These are phyloP conservation scores for Lathyrus sativus DNA, from an alignment of 306 rosid species.

Conservation along the genomic window DNA sequence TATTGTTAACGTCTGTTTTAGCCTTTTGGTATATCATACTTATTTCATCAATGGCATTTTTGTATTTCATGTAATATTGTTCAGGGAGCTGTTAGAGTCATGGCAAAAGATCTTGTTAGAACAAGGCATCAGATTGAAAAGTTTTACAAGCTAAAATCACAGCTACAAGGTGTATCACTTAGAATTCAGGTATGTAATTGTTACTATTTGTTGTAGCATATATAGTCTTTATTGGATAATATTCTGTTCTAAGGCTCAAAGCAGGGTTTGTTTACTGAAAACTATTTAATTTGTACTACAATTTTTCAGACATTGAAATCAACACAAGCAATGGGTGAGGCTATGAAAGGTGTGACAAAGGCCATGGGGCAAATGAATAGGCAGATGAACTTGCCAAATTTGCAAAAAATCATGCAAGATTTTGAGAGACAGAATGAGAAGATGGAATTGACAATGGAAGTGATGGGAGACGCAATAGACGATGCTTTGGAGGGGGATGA, in stretches of 20 bases:
- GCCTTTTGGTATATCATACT: constrained; percentile 7
- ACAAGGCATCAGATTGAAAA: constrained; percentile 96
- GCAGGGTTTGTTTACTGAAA: constrained; percentile 26
- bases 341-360: constrained; percentile 98
- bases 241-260: constrained; percentile 20
- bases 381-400: constrained; percentile 93
- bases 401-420: constrained; percentile 97
- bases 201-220: constrained; percentile 18
- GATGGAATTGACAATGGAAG: constrained; percentile 84
- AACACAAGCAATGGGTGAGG: constrained; percentile 99
- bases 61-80: constrained; percentile 41
- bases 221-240: constrained; percentile 9
- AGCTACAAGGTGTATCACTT: constrained; percentile 98
- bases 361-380: constrained; percentile 99
- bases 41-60: constrained; percentile 35
- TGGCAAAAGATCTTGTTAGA: constrained; percentile 99
- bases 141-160: constrained; percentile 96
- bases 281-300: constrained; percentile 19
- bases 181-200: constrained; percentile 78
- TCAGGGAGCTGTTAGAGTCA: constrained; percentile 97
- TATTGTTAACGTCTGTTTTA: constrained; percentile 28
- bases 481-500: constrained; percentile 99
- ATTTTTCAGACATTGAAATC: constrained; percentile 82
- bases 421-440: constrained; percentile 93
- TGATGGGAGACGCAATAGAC: constrained; percentile 96